Evolutionary conservation across 805 yeast species (phyloP).

Genomic region (Saccharomycopsis sp.): DNA sequence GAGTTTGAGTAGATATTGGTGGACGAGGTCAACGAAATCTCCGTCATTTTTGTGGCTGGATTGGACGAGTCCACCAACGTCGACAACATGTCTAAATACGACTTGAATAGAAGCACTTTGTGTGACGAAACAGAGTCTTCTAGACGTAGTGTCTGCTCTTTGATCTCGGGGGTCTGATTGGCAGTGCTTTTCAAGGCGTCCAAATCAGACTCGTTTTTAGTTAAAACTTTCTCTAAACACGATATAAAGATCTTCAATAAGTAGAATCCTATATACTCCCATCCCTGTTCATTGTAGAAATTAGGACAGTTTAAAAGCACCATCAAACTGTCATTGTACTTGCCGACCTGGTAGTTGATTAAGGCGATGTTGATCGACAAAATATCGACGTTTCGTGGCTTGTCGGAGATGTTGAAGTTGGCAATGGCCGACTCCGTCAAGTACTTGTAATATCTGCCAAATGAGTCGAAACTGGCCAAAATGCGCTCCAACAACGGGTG

Average conservation of each 20-base stretch:
- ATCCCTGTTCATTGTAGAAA: constrained; percentile 60
- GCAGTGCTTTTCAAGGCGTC: neutral
- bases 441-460: constrained; percentile 38
- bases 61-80: constrained; percentile 24
- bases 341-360: constrained; percentile 49
- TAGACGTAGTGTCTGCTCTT: constrained; percentile 19
- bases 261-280: constrained; percentile 67
- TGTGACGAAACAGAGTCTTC: constrained; percentile 1
- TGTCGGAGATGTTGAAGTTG: constrained; percentile 43
- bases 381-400: constrained; percentile 63
- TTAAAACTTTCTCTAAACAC: constrained; percentile 47
- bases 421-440: constrained; percentile 52
- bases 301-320: constrained; percentile 64
- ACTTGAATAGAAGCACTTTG: constrained; percentile 29
- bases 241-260: constrained; percentile 61
- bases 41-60: constrained; percentile 14
- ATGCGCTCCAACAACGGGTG: constrained; percentile 23
- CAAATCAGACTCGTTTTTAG: constrained; percentile 23
- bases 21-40: constrained; percentile 6
- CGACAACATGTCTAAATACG: constrained; percentile 38
- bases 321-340: constrained; percentile 54
- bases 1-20: constrained; percentile 7
- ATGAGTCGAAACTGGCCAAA: constrained; percentile 31
- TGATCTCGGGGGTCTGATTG: constrained; percentile 11
- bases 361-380: constrained; percentile 76